Evolutionary conservation across 805 yeast species (phyloP), one percentile per base, ranked within the genome.

Genomic region (Wickerhamiella galacta): DNA sequence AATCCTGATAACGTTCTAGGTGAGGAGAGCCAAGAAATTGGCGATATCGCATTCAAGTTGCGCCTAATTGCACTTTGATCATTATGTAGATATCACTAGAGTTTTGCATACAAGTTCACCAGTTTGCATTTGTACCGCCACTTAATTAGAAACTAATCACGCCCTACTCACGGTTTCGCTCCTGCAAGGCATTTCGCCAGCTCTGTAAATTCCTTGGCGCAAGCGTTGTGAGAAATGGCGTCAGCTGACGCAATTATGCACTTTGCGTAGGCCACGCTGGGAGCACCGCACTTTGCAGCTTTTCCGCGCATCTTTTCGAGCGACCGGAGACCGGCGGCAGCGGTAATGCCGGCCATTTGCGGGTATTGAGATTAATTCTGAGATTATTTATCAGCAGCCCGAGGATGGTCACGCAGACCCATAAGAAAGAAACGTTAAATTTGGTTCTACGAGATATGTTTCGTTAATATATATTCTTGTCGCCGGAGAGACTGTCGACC

Each of bases 21-120:
- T 38, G 93, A 82, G 48, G 96, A 87, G 60, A 93, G 82, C 50
- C 92, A 82, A 55, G 58, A 66, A 41, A 74, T 54, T 37, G 80
- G 79, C 47, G 93, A 80, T 43, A 75, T 93, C 32, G 58, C 70
- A 33, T 74, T 85, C 63, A 66, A 68, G 41, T 66, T 85, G 58
- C 74, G 92, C 57, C 68, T 85, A 53, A 67, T 83, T 57, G 73
- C 64, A 55, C 54, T 83, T 16, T 41, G 44, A 31, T 16, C 7
- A 14, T 2, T 17, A 8, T 18, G 22, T 16, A 29, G 9, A 16
- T n/a, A n/a, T n/a, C n/a, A n/a, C n/a, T n/a, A n/a, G n/a, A n/a
- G n/a, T n/a, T n/a, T n/a, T n/a, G n/a, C n/a, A n/a, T n/a, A n/a
- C n/a, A n/a, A n/a, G n/a, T n/a, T n/a, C n/a, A n/a, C n/a, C n/a